Evolutionary conservation across 2,329 filamentous ascomycete genomes (phyloP).

Genomic region (Pseudocercospora ulei): DNA sequence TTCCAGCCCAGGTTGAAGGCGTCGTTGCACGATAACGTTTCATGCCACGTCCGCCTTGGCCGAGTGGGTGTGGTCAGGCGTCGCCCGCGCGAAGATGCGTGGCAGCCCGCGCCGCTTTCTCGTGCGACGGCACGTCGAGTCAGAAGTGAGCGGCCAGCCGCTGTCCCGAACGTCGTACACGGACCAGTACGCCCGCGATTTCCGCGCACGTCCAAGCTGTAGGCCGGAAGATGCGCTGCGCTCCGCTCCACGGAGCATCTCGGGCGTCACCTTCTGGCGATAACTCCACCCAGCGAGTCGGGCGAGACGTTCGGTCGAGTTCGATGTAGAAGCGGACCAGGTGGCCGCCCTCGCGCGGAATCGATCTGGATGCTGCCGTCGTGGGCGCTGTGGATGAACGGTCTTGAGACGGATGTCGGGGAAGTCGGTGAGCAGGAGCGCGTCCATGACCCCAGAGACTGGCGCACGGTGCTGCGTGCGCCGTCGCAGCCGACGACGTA

Average conservation of each 20-base stretch:
- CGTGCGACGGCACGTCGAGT: constrained; percentile 47
- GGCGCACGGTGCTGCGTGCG: constrained; percentile 29
- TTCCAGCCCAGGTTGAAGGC: constrained; percentile 52
- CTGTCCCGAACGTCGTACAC: constrained; percentile 49
- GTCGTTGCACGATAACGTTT: constrained; percentile 64
- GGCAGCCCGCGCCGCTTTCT: constrained; percentile 46
- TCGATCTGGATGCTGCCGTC: constrained; percentile 70
- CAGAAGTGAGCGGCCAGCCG: constrained; percentile 58
- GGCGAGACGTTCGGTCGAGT: constrained; percentile 37
- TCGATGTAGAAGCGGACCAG: constrained; percentile 34
- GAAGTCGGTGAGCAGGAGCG: constrained; percentile 32
- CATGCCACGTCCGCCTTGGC: constrained; percentile 62
- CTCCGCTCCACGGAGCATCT: constrained; percentile 54
- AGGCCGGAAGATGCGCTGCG: constrained; percentile 56
- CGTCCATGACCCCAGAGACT: constrained; percentile 32
- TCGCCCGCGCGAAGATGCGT: constrained; percentile 60
- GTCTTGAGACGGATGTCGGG: constrained; percentile 46
- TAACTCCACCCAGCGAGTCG: constrained; percentile 47
- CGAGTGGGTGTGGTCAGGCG: constrained; percentile 45
- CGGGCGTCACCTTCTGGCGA: constrained; percentile 51
- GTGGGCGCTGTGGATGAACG: constrained; percentile 50
- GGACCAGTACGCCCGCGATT: constrained; percentile 59
- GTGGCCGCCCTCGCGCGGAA: constrained; percentile 45
- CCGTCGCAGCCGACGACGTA: constrained; percentile 35
- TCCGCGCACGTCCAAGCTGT: constrained; percentile 55